Evolutionary conservation across 495 filamentous ascomycete genomes (phyloP).

Genomic region (Aspergillus nidulans): DNA sequence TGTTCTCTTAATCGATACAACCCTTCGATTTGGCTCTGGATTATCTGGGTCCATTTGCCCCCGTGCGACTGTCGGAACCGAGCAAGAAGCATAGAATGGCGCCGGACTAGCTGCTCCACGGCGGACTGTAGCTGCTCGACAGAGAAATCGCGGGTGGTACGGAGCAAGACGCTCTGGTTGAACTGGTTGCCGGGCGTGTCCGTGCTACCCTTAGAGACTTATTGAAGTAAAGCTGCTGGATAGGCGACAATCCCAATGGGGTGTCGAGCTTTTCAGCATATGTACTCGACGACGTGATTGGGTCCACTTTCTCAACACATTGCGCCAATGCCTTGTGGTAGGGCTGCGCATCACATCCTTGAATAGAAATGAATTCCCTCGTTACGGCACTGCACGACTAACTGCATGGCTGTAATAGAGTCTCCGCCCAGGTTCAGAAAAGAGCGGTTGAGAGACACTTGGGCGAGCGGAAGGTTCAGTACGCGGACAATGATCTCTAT

Average conservation of each 20-base stretch:
- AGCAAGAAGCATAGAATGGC: conserved; percentile 3
- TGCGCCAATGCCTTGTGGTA: neutral
- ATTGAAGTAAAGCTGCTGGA: neutral
- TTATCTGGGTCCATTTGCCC: neutral
- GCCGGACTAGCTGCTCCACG: neutral
- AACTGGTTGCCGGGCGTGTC: neutral
- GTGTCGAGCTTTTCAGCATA: neutral
- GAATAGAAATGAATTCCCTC: neutral
- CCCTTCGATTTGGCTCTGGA: neutral
- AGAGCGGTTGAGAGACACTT: conserved; percentile 41
- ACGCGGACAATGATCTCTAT: neutral
- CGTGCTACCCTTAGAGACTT: neutral
- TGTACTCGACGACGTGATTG: neutral
- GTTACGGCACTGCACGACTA: conserved; percentile 4
- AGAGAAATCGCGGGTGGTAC: neutral
- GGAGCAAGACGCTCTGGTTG: neutral
- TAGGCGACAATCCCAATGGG: neutral
- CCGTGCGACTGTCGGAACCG: neutral
- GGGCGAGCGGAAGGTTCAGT: conserved; percentile 12
- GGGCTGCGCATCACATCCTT: neutral
- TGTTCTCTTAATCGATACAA: neutral
- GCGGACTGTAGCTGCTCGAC: neutral
- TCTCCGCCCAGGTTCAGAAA: conserved; percentile 46
- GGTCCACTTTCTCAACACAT: neutral
- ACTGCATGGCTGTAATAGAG: conserved; percentile 51